Evolutionary conservation across 2,329 filamentous ascomycete species (phyloP), one percentile per base, ranked within the genome.

Genomic region (Talaromyces marneffei): DNA sequence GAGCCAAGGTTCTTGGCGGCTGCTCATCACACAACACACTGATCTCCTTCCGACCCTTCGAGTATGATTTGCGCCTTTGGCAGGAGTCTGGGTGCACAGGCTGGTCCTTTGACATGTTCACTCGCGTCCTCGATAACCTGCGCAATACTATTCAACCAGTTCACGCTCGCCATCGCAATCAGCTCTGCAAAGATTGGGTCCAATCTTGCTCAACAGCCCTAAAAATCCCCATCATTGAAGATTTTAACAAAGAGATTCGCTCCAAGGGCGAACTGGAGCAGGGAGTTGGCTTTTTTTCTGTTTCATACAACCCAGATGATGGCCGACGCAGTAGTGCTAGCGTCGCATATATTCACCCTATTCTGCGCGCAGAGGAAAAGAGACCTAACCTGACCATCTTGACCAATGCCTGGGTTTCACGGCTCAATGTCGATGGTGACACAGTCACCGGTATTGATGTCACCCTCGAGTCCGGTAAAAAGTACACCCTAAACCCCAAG

Each of bases 21-120:
- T 96, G 92, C 82, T 95, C 91, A 48, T 93, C 89, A 63, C 92
- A 96, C 83, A 96, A 96, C 79, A 96, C 92, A 20, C 82, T 96
- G 69, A 96, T 96, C 75, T 94, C 90, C 18, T 96, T 96, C 84
- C 86, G 91, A 27, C 91, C 92, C 7, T 95, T 96, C 72, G 86
- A 92, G 75, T 92, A 95, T 75, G 92, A 96, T 76, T 85, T 90
- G 78, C 83, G 90, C 71, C 83, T 90, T 68, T 96, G 92, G 92
- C 87, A 92, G 70, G 84, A 84, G 33, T 81, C 90, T 71, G 92
- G 92, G 64, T 92, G 89, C 79, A 85, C 84, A 72, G 91, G 91
- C 69, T 96, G 92, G 92, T 86, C 84, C 70, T 96, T 95, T 78
- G 86, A 90, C 72, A 91, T 85, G 64, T 89, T 96, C 76, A 94